Conservation (phyloP, 2,329 filamentous ascomycete species). For the Pseudogymnoascus sp. region DNA sequence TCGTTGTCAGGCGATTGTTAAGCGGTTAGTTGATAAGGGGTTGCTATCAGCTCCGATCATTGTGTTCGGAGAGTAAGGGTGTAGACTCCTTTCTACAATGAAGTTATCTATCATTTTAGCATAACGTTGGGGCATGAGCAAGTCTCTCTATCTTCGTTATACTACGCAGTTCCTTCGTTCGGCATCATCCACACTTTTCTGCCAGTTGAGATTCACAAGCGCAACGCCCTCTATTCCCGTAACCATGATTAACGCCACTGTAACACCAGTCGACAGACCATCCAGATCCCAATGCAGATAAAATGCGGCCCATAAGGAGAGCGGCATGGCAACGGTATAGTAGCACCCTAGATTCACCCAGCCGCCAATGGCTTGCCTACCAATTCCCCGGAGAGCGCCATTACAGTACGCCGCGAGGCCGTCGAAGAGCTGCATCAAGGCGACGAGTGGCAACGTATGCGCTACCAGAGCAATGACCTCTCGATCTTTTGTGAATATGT, state of each 20-base stretch:
- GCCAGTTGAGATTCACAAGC: background rate
- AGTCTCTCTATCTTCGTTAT: too few species aligned
- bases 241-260: conserved; percentile 39
- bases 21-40: background rate
- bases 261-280: conserved; percentile 71
- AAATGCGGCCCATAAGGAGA: conserved; percentile 69
- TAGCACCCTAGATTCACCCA: conserved; percentile 81
- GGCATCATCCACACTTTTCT: background rate
- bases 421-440: conserved; percentile 81
- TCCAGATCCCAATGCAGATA: conserved; percentile 63
- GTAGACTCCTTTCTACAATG: background rate
- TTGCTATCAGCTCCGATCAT: background rate
- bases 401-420: conserved; percentile 68
- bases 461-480: conserved; percentile 61
- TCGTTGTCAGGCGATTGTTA: background rate
- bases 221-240: background rate
- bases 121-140: too few species aligned
- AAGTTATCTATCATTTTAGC: background rate
- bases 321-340: conserved; percentile 72
- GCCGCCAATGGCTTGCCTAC: conserved; percentile 78
- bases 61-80: background rate
- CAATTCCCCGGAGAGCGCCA: conserved; percentile 74
- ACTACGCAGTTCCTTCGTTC: too few species aligned
- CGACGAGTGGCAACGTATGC: conserved; percentile 63
- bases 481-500: conserved; percentile 61